These are phyloP conservation scores for Globisporangium nagaii DNA, from an alignment of 352 stramenopile species.

Conservation along the genomic window DNA sequence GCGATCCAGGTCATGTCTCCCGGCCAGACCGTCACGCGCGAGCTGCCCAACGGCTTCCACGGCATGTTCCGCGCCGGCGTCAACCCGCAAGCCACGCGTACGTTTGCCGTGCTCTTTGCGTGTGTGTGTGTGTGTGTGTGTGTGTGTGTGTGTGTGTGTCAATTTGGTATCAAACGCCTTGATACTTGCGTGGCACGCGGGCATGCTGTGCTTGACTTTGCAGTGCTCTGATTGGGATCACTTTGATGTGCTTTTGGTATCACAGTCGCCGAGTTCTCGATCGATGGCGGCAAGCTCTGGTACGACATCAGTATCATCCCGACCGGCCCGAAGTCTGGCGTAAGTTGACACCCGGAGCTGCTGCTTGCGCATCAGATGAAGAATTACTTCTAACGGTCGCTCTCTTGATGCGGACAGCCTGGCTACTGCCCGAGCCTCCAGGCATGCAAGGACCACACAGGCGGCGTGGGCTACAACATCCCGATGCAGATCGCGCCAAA, in stretches of 20 bases:
- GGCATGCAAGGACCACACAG: slow-evolving; percentile 30
- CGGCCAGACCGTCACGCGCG: slow-evolving; percentile 3
- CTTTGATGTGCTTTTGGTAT: slow-evolving; percentile 5
- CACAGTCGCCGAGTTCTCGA: slow-evolving; percentile 35
- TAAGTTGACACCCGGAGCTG: background rate
- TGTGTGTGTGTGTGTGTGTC: too few species aligned
- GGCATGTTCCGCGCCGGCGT: slow-evolving; percentile 15
- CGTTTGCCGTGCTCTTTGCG: background rate
- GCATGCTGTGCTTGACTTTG: too few species aligned
- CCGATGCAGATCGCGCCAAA: slow-evolving; percentile 37
- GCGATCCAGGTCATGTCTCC: background rate
- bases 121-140: background rate
- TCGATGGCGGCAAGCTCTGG: slow-evolving; percentile 26
- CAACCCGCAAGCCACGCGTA: slow-evolving; percentile 15
- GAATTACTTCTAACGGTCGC: too few species aligned
- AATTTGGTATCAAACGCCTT: too few species aligned
- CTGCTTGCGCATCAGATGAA: too few species aligned
- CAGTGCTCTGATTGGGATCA: too few species aligned
- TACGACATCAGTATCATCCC: slow-evolving; percentile 53
- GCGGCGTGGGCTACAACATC: slow-evolving; percentile 38
- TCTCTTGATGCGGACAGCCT: slow-evolving; percentile 9
- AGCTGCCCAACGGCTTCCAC: slow-evolving; percentile 2
- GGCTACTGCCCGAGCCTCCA: slow-evolving; percentile 31
- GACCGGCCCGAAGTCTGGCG: slow-evolving; percentile 20
- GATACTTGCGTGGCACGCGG: too few species aligned